phyloP scores from a whole-genome alignment of 306 rosid species.

The Medicago ruthenica region DNA sequence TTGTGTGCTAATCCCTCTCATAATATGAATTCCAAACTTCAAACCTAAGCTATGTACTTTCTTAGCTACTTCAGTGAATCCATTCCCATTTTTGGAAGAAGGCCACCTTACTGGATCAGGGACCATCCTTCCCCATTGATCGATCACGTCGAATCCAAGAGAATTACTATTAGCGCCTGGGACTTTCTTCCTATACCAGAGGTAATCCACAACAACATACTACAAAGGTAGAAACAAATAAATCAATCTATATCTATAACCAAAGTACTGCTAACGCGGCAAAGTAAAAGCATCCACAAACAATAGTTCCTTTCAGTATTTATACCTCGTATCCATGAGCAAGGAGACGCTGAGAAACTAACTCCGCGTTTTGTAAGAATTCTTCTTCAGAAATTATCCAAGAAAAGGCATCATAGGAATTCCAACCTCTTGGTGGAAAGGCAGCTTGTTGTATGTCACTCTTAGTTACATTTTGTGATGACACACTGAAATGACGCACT shows the following conservation, averaged over 20 bases:
- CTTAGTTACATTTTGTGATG: slow-evolving; percentile 44
- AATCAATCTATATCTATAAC: slow-evolving; percentile 29
- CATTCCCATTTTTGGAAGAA: slow-evolving; percentile 77
- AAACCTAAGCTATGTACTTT: slow-evolving; percentile 84
- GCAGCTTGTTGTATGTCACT: slow-evolving; percentile 51
- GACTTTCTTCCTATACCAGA: slow-evolving; percentile 91
- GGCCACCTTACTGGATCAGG: slow-evolving; percentile 97
- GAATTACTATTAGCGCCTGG: slow-evolving; percentile 78
- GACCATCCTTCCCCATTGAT: slow-evolving; percentile 88
- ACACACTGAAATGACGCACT: slow-evolving; percentile 56
- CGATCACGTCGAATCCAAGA: slow-evolving; percentile 89
- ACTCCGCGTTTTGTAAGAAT: slow-evolving; percentile 66
- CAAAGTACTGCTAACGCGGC: slow-evolving; percentile 17
- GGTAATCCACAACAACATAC: slow-evolving; percentile 95
- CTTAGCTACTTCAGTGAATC: slow-evolving; percentile 70
- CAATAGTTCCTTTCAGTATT: slow-evolving; percentile 16
- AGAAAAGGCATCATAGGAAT: slow-evolving; percentile 85
- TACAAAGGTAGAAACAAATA: slow-evolving; percentile 48
- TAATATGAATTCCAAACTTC: slow-evolving; percentile 93
- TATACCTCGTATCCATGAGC: slow-evolving; percentile 81
- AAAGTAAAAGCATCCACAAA: slow-evolving; percentile 26
- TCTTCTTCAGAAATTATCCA: slow-evolving; percentile 89
- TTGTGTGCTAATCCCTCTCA: slow-evolving; percentile 98
- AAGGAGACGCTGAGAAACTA: slow-evolving; percentile 59
- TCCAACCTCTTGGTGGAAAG: slow-evolving; percentile 97